Conservation (phyloP, 1,284 basidiomycete genomes). For the Melanopsichium pennsylvanicum region DNA sequence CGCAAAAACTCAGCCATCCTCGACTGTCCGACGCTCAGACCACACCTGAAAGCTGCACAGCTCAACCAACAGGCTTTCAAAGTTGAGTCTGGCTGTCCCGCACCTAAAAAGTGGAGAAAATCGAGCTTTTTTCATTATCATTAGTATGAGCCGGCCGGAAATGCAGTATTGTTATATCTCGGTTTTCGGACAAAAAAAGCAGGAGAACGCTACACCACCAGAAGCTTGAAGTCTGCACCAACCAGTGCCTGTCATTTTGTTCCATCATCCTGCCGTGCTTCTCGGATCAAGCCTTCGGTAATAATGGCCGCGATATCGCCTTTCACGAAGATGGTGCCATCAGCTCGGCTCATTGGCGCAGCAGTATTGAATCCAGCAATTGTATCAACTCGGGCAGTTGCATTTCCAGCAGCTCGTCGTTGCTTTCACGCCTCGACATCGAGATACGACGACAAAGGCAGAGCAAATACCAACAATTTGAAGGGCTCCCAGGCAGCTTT, state of each 20-base stretch:
- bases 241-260: not conserved
- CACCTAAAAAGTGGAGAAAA: conserved; percentile 6
- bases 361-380: not conserved
- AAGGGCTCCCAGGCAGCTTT: conserved; percentile 37
- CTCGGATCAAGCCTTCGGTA: too few relatives aligned
- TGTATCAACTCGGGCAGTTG: conserved; percentile 4
- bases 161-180: not conserved
- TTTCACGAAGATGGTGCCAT: conserved; percentile 6
- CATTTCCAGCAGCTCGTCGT: not conserved
- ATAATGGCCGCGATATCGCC: conserved; percentile 1
- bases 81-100: too few relatives aligned
- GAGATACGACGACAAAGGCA: conserved; percentile 5
- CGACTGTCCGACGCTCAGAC: conserved; percentile 7
- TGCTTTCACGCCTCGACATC: conserved; percentile 1
- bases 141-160: conserved; percentile 30
- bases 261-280: not conserved
- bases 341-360: conserved; percentile 8
- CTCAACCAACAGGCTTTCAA: too few relatives aligned
- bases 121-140: not conserved
- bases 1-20: not conserved
- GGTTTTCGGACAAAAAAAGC: conserved; percentile 19
- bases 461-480: conserved; percentile 1
- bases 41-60: not conserved
- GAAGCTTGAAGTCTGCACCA: not conserved
- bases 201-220: not conserved